Conservation (phyloP, 1,284 basidiomycete species). For the Ustilago trichophora region DNA sequence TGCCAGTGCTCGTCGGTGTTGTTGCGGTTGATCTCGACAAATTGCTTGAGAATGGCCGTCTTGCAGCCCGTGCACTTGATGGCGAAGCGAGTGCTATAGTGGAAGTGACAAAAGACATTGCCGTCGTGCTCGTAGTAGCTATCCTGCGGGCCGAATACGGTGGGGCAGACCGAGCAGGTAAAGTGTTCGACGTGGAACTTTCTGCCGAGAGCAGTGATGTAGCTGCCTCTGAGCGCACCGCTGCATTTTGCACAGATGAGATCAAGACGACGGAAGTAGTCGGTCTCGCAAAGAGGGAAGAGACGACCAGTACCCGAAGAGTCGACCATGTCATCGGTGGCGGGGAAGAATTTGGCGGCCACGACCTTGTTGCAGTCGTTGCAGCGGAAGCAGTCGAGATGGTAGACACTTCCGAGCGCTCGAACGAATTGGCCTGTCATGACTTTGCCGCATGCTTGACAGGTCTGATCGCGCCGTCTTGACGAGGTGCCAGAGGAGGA, state of each 20-base stretch:
- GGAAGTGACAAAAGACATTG: slow-evolving; percentile 79
- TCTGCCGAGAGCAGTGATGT: slow-evolving; percentile 98
- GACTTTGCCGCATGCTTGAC: slow-evolving; percentile 58
- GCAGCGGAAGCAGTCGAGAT: slow-evolving; percentile 96
- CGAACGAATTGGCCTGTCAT: slow-evolving; percentile 95
- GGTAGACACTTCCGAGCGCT: slow-evolving; percentile 91
- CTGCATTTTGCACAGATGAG: slow-evolving; percentile 96
- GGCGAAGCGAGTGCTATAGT: slow-evolving; percentile 97
- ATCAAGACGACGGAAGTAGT: slow-evolving; percentile 95
- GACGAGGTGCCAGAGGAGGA: slow-evolving; percentile 9
- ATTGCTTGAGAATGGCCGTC: slow-evolving; percentile 98
- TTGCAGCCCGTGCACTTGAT: slow-evolving; percentile 98
- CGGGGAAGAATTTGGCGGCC: slow-evolving; percentile 96
- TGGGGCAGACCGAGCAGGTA: slow-evolving; percentile 95
- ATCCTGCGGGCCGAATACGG: slow-evolving; percentile 95
- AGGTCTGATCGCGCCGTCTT: slow-evolving; percentile 52
- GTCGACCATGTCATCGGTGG: slow-evolving; percentile 73
- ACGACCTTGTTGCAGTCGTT: slow-evolving; percentile 91
- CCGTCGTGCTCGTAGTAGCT: slow-evolving; percentile 98
- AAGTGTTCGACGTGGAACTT: slow-evolving; percentile 99
- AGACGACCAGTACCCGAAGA: slow-evolving; percentile 67
- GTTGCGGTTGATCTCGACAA: slow-evolving; percentile 99
- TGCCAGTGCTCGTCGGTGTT: slow-evolving; percentile 99
- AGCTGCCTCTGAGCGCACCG: slow-evolving; percentile 91
- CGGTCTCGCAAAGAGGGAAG: slow-evolving; percentile 79